These are phyloP conservation scores for Beauveria scarabaeidicola DNA, from an alignment of 2,329 filamentous ascomycete genomes.

Conservation along the genomic window DNA sequence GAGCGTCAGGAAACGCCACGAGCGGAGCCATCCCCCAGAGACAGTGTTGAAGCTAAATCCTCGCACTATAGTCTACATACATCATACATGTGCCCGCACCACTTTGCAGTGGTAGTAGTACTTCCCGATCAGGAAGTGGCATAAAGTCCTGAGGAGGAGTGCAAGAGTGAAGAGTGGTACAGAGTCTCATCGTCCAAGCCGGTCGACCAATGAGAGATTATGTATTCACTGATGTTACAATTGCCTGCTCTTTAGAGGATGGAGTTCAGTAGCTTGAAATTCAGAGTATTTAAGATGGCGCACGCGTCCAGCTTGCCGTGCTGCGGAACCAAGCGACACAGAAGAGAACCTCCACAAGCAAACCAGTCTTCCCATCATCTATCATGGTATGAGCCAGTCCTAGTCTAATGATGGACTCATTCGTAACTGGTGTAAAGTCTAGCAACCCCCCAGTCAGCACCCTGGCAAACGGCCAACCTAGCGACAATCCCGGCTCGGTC, in stretches of 20 bases:
- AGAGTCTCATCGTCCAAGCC: background rate
- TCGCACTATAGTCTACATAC: too few relatives aligned
- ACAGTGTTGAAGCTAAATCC: too few relatives aligned
- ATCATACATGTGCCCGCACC: too few relatives aligned
- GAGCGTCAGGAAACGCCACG: too few relatives aligned
- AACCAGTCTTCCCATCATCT: background rate
- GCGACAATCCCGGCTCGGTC: slow-evolving; percentile 16
- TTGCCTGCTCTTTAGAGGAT: background rate
- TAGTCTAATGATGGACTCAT: too few relatives aligned
- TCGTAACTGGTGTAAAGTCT: background rate
- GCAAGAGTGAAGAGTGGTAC: too few relatives aligned
- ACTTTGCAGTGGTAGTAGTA: background rate
- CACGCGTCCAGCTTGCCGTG: background rate
- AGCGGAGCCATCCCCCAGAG: too few relatives aligned
- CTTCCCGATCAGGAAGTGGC: background rate
- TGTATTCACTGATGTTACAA: background rate
- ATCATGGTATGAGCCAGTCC: background rate
- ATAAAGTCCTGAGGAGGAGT: background rate
- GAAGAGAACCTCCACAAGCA: background rate
- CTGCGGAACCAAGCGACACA: background rate
- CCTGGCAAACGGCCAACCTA: slow-evolving; percentile 9
- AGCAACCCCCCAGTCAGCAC: background rate
- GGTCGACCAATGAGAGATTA: background rate
- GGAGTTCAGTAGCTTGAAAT: background rate
- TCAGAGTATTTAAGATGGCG: background rate